phyloP scores from a whole-genome alignment of 345 rosid species.

The Dipteronia dyeriana region DNA sequence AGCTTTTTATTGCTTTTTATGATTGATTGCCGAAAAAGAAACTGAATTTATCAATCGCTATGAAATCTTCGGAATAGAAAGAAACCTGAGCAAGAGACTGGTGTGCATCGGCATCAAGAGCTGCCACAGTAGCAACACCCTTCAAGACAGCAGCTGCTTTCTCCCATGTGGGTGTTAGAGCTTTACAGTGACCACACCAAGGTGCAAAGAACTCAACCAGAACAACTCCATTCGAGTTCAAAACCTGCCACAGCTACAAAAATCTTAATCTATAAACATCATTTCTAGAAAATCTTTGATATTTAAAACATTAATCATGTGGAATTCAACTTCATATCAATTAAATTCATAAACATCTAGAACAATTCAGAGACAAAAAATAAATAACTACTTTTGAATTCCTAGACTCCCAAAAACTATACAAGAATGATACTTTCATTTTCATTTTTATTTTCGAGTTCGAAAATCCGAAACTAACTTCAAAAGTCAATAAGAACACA shows the following conservation, averaged over 20 bases:
- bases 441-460: neutral
- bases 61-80: slow-evolving; percentile 4
- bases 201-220: slow-evolving; percentile 99
- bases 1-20: no score
- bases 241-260: slow-evolving; percentile 51
- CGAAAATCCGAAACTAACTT: neutral
- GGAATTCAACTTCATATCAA: neutral
- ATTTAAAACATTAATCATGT: neutral
- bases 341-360: no score
- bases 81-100: slow-evolving; percentile 91
- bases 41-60: neutral
- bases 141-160: slow-evolving; percentile 79
- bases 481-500: neutral
- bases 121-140: slow-evolving; percentile 93
- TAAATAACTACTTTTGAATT: neutral
- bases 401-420: neutral
- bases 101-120: slow-evolving; percentile 96
- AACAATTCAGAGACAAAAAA: neutral
- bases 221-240: slow-evolving; percentile 81
- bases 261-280: neutral
- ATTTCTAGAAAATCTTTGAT: neutral
- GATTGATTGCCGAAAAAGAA: neutral
- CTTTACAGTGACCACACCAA: slow-evolving; percentile 98
- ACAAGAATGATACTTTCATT: neutral
- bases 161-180: slow-evolving; percentile 95